Conservation (phyloP, 2,329 filamentous ascomycete genomes). For the Cladophialophora psammophila region DNA sequence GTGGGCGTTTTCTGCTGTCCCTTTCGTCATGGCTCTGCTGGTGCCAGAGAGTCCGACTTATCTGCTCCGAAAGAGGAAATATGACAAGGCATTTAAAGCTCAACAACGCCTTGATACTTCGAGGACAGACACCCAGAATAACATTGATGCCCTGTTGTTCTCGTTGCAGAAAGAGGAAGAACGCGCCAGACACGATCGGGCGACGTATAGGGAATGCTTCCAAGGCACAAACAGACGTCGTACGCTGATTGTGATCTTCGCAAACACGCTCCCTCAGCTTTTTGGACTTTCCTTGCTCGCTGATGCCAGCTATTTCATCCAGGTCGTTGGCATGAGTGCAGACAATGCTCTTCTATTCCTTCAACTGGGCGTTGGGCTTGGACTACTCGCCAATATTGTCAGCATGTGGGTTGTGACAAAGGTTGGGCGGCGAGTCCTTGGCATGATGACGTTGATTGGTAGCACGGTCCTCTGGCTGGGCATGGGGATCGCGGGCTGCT, state of each 20-base stretch:
- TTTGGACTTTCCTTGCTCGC: constrained; percentile 57
- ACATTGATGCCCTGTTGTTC: constrained; percentile 47
- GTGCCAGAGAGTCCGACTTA: constrained; percentile 62
- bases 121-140: constrained; percentile 46
- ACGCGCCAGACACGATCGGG: constrained; percentile 46
- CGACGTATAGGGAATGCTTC: constrained; percentile 46
- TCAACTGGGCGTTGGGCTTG: constrained; percentile 56
- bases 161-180: constrained; percentile 60
- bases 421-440: constrained; percentile 52
- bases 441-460: constrained; percentile 47
- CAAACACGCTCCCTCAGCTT: constrained; percentile 53
- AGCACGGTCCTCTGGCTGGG: constrained; percentile 52
- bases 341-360: constrained; percentile 52
- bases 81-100: constrained; percentile 53
- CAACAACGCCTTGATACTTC: constrained; percentile 59
- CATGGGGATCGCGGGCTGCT: constrained; percentile 59
- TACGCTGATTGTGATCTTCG: constrained; percentile 48
- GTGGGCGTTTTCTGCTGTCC: constrained; percentile 55
- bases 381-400: constrained; percentile 54
- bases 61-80: constrained; percentile 53
- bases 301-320: constrained; percentile 53
- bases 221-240: constrained; percentile 42
- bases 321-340: constrained; percentile 46
- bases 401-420: constrained; percentile 55
- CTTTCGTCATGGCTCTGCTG: constrained; percentile 53